Evolutionary conservation across 345 rosid species (phyloP).

Genomic region (Acer campestre): DNA sequence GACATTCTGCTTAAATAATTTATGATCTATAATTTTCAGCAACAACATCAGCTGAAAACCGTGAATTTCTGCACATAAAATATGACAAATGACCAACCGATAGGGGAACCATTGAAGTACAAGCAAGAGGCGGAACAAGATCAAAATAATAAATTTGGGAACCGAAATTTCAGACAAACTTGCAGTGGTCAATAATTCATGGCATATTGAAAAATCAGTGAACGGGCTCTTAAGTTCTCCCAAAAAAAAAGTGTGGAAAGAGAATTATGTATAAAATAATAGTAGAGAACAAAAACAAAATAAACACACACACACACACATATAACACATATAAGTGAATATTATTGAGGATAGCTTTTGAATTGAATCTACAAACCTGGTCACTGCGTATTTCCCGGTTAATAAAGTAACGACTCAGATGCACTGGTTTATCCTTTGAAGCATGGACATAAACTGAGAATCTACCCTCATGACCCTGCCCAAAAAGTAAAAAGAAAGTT

Average conservation of each 20-base stretch:
- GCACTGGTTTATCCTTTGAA: slow-evolving; percentile 70
- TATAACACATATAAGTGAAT: neutral
- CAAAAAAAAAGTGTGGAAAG: neutral
- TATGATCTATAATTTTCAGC: neutral
- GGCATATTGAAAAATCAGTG: neutral
- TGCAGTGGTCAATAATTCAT: neutral
- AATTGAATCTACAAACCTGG: slow-evolving; percentile 41
- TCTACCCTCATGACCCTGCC: slow-evolving; percentile 81
- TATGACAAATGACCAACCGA: neutral
- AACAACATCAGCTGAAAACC: neutral
- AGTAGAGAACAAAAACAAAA: neutral
- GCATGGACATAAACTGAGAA: slow-evolving; percentile 85
- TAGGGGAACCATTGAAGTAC: neutral
- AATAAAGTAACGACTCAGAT: slow-evolving; percentile 70
- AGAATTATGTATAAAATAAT: neutral
- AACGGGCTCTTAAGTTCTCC: neutral
- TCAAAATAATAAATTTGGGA: neutral
- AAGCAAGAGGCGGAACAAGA: slow-evolving; percentile 1
- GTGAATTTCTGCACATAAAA: neutral
- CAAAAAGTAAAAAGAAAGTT: slow-evolving; percentile 5
- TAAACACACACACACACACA: neutral
- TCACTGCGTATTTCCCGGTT: slow-evolving; percentile 75
- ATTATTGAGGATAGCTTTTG: neutral
- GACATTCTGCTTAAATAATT: neutral
- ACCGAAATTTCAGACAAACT: neutral